Base-by-base conservation (phyloP, 106 monocot genomes). In the Gastrodia elata region DNA sequence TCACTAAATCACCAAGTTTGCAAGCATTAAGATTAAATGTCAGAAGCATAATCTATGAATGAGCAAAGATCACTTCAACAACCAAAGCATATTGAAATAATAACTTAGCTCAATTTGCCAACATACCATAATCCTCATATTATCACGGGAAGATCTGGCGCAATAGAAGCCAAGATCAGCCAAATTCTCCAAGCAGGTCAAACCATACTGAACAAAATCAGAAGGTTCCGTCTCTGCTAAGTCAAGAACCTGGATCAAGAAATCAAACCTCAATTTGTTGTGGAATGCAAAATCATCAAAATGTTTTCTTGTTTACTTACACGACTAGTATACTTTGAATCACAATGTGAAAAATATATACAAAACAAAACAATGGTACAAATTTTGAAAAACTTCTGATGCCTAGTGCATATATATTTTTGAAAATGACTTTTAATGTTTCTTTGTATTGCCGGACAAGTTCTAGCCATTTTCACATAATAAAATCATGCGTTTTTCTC, bases 81-180 rank as follows among this genome's bases (percentile, higher is more conserved):
- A 11, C 30, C 52, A 52, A 52, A 52, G 61, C 61, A 61, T 61
- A 2, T 30, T 11, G 4, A 61, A 61, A 59, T 27, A 72, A 26
- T 20, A 72, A 28, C 25, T 25, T 24, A 61, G 14, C 37, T 69
- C 20, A 9, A 52, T 13, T 26, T 30, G 28, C 35, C 4, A 71
- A 71, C 83, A 74, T 93, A 97, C 97, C 88, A 97, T 80, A 49
- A 97, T 71, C 67, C 93, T 93, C 74, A 97, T 74, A 33, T 81
- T 97, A 48, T 90, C 84, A 58, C 97, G 89, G 65, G 77, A 80
- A 46, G 32, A 73, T 64, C 68, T 85, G 71, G 97, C 97, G 79
- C 86, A 84, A 72, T 25, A 28, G 42, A 91, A 88, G 13, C 93
- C 97, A 77, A 80, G 83, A 64, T 75, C 81, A 58, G 90, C 90